A percentile compares a stretch with the other conserved stretches of the same genome.
phyloP scores from a whole-genome alignment of 306 rosid genomes.

The Albizia julibrissin region DNA sequence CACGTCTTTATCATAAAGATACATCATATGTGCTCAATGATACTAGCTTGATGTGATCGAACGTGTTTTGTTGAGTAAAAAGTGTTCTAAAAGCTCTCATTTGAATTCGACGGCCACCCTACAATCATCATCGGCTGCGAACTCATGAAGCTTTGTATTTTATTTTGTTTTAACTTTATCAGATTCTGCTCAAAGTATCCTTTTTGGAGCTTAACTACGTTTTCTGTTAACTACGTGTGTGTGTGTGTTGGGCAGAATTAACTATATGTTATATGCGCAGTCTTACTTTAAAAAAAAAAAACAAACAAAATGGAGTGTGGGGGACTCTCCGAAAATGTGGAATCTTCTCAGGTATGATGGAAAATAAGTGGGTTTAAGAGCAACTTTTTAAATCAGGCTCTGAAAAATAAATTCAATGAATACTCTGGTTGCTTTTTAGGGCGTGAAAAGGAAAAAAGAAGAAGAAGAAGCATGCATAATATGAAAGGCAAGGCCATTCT shows the following conservation, averaged over 20 bases:
- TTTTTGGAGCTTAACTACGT: neutral
- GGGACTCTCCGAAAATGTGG: neutral
- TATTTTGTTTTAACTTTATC: neutral
- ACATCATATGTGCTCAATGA: conserved; percentile 38
- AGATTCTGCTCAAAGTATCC: neutral
- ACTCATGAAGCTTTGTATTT: conserved; percentile 23
- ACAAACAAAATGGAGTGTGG: no score
- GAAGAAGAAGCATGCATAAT: neutral
- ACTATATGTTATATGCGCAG: neutral
- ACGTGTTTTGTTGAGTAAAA: conserved; percentile 35
- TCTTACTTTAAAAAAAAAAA: no score
- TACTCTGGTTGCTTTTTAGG: neutral
- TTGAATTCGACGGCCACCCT: neutral
- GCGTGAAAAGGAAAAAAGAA: conserved; percentile 16
- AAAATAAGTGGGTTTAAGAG: neutral
- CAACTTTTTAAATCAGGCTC: neutral
- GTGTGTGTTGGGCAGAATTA: neutral
- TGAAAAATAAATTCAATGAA: conserved; percentile 6
- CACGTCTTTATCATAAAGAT: conserved; percentile 47
- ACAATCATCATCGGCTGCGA: conserved; percentile 44
- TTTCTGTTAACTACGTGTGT: neutral
- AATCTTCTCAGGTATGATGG: conserved; percentile 2
- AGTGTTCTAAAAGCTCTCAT: neutral
- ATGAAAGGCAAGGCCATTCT: neutral
- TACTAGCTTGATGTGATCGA: conserved; percentile 42